Evolutionary conservation across 495 filamentous ascomycete genomes (phyloP), one percentile per base, ranked within the genome.

Genomic region (Chaetomium fimeti): DNA sequence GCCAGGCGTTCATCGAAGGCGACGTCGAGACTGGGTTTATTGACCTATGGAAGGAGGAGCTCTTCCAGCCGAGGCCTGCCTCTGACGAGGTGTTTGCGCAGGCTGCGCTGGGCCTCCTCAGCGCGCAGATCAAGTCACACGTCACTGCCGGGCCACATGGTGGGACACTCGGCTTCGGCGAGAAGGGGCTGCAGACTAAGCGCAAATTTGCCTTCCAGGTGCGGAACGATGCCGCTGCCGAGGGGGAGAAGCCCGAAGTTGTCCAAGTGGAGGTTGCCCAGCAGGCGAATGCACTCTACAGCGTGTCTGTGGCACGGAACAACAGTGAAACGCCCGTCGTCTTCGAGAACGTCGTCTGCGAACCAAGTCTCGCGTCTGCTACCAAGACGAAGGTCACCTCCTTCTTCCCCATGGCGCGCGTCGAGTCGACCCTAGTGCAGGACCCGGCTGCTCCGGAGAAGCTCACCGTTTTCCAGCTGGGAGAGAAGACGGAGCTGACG

Each of bases 21-120:
- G 87, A 92, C 13, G 92, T 98, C 8, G 95, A 99, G 72, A 98
- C 94, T 0, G 94, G 94, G 6, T 99, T 94, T 73, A 98, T 98
- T 67, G 87, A 89, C 48, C 96, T 95, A 71, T 88, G 95, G 74
- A 84, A 82, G 59, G 83, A 87, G 18, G 89, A 92, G 63, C 81
- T 94, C 1, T 93, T 94, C 67, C 68, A 75, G 12, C 76, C 79
- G 15, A 74, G 83, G 43, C 60, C 68, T 0, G 79, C 86, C 16
- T 79, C 82, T 6, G 77, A 87, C 24, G 89, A 93, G 70, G 82
- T 88, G 9, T 91, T 89, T 60, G 88, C 87, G 8, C 94, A 98
- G 73, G 91, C 91, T 16, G 95, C 92, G 15, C 75, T 98, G 5
- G 91, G 88, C 28, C 76, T 90, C 42, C 79, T 90, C 27, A 65